Evolutionary conservation across 176 grass and related monocot species (phyloP).

Genomic region (Tillandsia leiboldiana): DNA sequence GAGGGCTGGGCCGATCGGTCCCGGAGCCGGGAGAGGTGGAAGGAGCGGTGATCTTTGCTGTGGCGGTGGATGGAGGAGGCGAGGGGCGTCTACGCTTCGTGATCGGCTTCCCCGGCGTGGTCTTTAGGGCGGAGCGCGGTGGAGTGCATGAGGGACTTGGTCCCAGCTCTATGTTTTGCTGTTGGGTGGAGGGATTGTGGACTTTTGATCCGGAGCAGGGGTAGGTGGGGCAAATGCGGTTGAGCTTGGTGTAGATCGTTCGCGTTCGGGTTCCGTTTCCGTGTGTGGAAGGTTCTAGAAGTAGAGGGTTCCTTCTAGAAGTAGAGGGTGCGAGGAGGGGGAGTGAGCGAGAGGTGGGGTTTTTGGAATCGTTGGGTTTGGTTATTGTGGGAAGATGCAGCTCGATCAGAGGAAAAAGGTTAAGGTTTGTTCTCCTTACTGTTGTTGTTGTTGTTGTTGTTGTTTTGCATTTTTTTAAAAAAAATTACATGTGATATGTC

Average conservation of each 20-base stretch:
- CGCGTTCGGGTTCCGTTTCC: constrained; percentile 1
- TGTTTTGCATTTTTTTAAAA: background rate
- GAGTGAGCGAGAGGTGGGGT: constrained; percentile 9
- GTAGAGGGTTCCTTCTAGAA: background rate
- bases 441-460: constrained; percentile 1
- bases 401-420: constrained; percentile 47
- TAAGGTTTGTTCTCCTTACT: background rate
- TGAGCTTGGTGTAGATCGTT: constrained; percentile 11
- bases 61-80: background rate
- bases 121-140: background rate
- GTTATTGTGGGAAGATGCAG: constrained; percentile 24
- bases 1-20: too few species aligned
- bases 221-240: constrained; percentile 32
- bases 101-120: constrained; percentile 12
- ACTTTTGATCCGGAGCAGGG: constrained; percentile 12
- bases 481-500: too few species aligned
- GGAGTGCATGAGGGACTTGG: constrained; percentile 22
- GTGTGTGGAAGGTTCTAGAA: background rate
- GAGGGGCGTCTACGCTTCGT: constrained; percentile 4
- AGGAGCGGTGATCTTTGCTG: background rate
- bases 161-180: constrained; percentile 4
- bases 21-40: background rate
- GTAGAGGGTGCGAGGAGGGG: background rate
- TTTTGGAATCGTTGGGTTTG: too few species aligned
- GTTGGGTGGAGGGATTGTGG: constrained; percentile 22